Base-by-base conservation (phyloP, 352 stramenopile species). In the Phytophthora hybrid region DNA sequence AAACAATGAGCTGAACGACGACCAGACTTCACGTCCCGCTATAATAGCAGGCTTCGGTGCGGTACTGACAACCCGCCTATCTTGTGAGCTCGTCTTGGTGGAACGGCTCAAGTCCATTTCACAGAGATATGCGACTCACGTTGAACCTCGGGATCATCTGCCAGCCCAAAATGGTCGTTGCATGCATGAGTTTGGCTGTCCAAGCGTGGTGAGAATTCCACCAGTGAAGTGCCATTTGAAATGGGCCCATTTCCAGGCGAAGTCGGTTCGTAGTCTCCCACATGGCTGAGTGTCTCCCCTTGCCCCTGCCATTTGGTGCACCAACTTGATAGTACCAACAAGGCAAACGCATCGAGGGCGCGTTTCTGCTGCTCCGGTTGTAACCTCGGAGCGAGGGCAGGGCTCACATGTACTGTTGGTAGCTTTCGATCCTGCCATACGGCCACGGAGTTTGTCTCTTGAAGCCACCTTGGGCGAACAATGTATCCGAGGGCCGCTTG, bases 101-200 rank as follows among this genome's bases (percentile, higher is more conserved):
- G 21, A 63, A 54, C 34, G 32, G 34, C 14, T 46, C 39, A 46
- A 46, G 39, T 16, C 39, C 34, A 49, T 18, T 34, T 21, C 55
- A 32, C 34, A 63, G 57, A 63, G 39, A 53, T 29, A 63, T 56
- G 58, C 41, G 9, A 14, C 7, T 55, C n/a, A 9, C 11, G 23
- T 64, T 64, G 41, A 64, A 55, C 23, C 29, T 64, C n/a, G 13
- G n/a, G 26, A 29, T 54, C 58, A 64, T 64, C 58, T 64, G 58
- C 14, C 19, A 23, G 14, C 13, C 11, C 52, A 39, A 41, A 37
- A 23, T 54, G 41, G 23, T 16, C 21, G 55, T 55, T 64, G 58
- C 41, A 23, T 64, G 58, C 23, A 26, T 26, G 23, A 64, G 58
- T 11, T 53, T n/a, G 56, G 32, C 11, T 21, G 13, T 34, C 56